A percentile compares a stretch with the other conserved stretches of the same genome.
These are phyloP conservation scores for Arabidopsis lyrata DNA, from an alignment of 441 rosid genomes.

Conservation along the genomic window DNA sequence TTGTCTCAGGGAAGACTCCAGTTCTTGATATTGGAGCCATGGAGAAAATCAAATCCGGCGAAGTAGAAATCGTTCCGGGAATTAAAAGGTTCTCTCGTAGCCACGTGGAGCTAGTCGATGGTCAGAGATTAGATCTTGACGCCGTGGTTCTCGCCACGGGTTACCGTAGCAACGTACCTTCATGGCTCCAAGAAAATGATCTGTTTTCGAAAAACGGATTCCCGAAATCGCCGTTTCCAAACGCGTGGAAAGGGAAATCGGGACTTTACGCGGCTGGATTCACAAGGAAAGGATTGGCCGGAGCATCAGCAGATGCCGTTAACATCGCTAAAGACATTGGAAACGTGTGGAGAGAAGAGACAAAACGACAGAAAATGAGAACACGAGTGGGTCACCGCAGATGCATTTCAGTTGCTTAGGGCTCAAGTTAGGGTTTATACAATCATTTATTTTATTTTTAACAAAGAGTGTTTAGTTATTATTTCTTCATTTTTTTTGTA, in stretches of 20 bases:
- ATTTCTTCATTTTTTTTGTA: not conserved
- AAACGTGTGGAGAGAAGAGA: slow-evolving; percentile 70
- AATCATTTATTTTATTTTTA: not conserved
- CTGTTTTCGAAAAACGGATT: slow-evolving; percentile 73
- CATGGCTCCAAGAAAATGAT: slow-evolving; percentile 82
- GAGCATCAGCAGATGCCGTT: slow-evolving; percentile 76
- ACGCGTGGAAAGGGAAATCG: slow-evolving; percentile 82
- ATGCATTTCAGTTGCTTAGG: slow-evolving; percentile 66
- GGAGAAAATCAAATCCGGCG: slow-evolving; percentile 66
- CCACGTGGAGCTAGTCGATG: slow-evolving; percentile 72
- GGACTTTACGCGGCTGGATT: slow-evolving; percentile 92
- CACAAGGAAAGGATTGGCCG: slow-evolving; percentile 85
- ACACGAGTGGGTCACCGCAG: slow-evolving; percentile 70
- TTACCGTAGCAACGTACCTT: slow-evolving; percentile 85
- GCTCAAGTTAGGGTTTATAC: slow-evolving; percentile 28
- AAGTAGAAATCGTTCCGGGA: slow-evolving; percentile 69
- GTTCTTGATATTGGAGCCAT: slow-evolving; percentile 83
- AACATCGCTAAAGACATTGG: slow-evolving; percentile 76
- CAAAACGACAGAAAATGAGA: slow-evolving; percentile 56
- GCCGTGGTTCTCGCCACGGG: slow-evolving; percentile 78
- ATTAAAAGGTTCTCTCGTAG: slow-evolving; percentile 57
- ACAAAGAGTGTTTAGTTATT: not conserved
- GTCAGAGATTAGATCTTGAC: slow-evolving; percentile 57
- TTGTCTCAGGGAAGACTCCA: slow-evolving; percentile 69
- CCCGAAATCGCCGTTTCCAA: slow-evolving; percentile 72